These are phyloP conservation scores for Triticum dicoccoides DNA, from an alignment of 176 grass and related monocot genomes.

Conservation along the genomic window DNA sequence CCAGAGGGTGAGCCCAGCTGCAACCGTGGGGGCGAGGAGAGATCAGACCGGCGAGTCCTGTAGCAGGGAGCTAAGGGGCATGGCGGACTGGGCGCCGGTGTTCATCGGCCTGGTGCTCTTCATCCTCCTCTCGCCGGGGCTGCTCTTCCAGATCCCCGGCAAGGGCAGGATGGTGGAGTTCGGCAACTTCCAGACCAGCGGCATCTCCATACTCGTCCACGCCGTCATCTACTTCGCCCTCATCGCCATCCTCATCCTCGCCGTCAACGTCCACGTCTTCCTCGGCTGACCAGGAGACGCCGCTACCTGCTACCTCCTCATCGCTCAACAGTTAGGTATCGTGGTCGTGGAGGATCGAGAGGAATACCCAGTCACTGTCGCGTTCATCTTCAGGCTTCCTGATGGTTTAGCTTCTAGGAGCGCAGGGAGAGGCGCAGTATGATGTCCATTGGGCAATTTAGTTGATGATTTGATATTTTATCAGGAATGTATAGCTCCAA, in stretches of 20 bases:
- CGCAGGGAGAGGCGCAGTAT: not conserved
- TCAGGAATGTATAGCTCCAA: not conserved
- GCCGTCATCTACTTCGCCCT: slow-evolving; percentile 79
- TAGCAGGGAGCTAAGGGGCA: not conserved
- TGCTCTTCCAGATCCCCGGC: slow-evolving; percentile 78
- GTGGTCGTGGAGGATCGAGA: slow-evolving; percentile 6
- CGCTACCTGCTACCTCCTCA: not conserved
- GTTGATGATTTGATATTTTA: not conserved
- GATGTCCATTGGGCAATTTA: not conserved
- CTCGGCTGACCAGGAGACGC: slow-evolving; percentile 29
- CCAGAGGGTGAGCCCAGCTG: not conserved
- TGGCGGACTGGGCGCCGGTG: slow-evolving; percentile 84
- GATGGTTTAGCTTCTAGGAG: not conserved
- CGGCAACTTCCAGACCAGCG: slow-evolving; percentile 89
- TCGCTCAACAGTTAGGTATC: slow-evolving; percentile 2
- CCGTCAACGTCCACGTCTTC: slow-evolving; percentile 66
- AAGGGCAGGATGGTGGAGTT: slow-evolving; percentile 68
- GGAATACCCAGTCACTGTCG: not conserved
- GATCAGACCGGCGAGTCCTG: not conserved
- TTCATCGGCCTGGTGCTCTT: slow-evolving; percentile 79
- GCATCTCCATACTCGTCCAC: slow-evolving; percentile 78
- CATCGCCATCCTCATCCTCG: slow-evolving; percentile 80
- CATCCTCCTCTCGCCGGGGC: slow-evolving; percentile 84
- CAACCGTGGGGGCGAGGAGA: not conserved
- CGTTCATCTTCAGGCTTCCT: not conserved